Base-by-base conservation (phyloP, 805 yeast species). In the Spathaspora sp. region DNA sequence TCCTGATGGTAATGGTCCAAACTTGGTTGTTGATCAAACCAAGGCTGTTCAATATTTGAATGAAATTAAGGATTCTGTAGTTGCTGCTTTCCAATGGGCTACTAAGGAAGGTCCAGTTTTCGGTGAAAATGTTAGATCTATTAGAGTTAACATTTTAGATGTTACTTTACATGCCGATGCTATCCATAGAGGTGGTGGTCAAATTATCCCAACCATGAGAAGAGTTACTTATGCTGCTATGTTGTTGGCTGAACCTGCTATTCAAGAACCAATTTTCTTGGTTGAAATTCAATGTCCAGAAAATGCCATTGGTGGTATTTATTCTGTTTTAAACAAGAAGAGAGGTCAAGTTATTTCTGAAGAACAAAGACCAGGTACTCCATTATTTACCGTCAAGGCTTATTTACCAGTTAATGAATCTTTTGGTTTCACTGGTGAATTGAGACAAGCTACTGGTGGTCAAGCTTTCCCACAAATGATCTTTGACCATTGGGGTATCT, bases 381-480 rank as follows among this genome's bases (percentile, higher is more conserved):
- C 99, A 80, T 85, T 94, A 83, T 94, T 94, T 86, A 91, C 97
- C 70, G 96, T 93, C 79, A 94, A 93, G 90, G 99, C 99, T 70
- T 89, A 91, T 96, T 85, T 93, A 82, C 99, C 99, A 77, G 97
- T 93, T 68, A 94, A 93, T 82, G 99, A 94, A 85, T 93, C 99
- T 55, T 93, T 94, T 87, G 99, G 99, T 88, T 93, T 93, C 97
- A 87, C 97, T 69, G 94, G 96, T 83, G 97, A 92, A 73, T 87
- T 93, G 75, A 90, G 99, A 86, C 97, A 93, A 83, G 97, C 98
- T 74, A 93, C 99, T 73, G 97, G 97, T 89, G 99, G 99, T 80
- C 99, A 93, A 86, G 99, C 99, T 78, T 93, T 93, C 99, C 99
- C 99, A 81, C 98, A 93, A 83, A 85, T 94, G 96, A 96, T 94